Conservation (phyloP, 2,329 filamentous ascomycete genomes). For the Diaporthe helianthi region DNA sequence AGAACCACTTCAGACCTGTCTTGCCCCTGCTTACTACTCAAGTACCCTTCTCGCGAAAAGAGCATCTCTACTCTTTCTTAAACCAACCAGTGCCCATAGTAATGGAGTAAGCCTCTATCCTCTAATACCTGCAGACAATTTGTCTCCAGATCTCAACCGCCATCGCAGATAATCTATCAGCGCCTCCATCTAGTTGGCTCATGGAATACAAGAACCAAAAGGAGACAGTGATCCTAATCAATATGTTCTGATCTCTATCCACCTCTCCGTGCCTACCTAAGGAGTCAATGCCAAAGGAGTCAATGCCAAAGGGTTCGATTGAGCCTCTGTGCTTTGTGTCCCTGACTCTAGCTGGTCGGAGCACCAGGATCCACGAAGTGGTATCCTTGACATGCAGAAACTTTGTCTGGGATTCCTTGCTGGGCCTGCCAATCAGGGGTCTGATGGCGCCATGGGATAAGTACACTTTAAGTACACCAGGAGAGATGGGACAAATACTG, state of each 20-base stretch:
- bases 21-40: no score
- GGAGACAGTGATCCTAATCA: no score
- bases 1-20: no score
- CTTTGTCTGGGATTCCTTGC: slow-evolving; percentile 38
- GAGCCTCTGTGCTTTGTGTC: slow-evolving; percentile 42
- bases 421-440: slow-evolving; percentile 19
- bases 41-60: neutral
- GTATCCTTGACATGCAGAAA: slow-evolving; percentile 23
- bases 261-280: slow-evolving; percentile 42
- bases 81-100: slow-evolving; percentile 15
- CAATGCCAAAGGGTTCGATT: slow-evolving; percentile 43
- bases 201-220: no score
- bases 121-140: slow-evolving; percentile 40
- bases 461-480: slow-evolving; percentile 34
- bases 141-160: slow-evolving; percentile 43
- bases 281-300: slow-evolving; percentile 38
- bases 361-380: slow-evolving; percentile 43
- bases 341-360: slow-evolving; percentile 43
- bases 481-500: slow-evolving; percentile 34
- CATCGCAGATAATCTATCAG: slow-evolving; percentile 40
- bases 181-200: slow-evolving; percentile 39
- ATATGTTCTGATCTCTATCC: slow-evolving; percentile 40
- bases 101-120: slow-evolving; percentile 12
- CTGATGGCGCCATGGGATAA: neutral
- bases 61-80: slow-evolving; percentile 15